Evolutionary conservation across 768 basidiomycete species (phyloP), one percentile per base, ranked within the genome.

Genomic region (Serendipita indica): DNA sequence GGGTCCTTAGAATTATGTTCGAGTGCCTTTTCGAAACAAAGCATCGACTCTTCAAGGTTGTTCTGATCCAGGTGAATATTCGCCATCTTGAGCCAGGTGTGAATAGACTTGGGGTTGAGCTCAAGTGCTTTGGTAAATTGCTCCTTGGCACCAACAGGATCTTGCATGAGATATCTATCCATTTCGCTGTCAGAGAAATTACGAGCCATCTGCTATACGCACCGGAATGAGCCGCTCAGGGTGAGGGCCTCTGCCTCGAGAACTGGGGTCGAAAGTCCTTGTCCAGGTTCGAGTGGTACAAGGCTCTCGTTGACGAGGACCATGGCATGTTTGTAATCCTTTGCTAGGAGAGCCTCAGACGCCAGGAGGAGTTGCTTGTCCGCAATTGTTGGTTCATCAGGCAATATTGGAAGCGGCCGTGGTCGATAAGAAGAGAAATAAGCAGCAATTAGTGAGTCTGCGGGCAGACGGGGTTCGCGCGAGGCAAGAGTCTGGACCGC

Each of bases 371-470:
- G 78, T 1, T 90, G 93, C 61, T 82, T 71, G 67, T 98, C 96
- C 3, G 92, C 96, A 34, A 78, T 79, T 0, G 82, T 76, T 0
- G 89, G 83, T 39, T 73, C 75, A 63, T 82, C 84, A 16, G 93
- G 89, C 35, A 93, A 77, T 0, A 71, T 65, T 12, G 87, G 91
- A 39, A 78, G 75, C 4, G 84, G 70, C 43, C 82, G 85, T 89
- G 83, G 75, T 63, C 96, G 83, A 85, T 98, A 98, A 6, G 96
- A 96, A 60, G 90, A 85, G 68, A 98, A 91, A 74, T 98, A 99
- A 0, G 94, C 88, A 12, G 86, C 84, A 63, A 96, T 85, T 71
- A 99, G 96, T 0, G 89, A 90, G 63, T 80, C 79, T 13, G 90
- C 90, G 3, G 94, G 94, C 27, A 98, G 74, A 59, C 83, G 80